Evolutionary conservation across 176 grass and related monocot species (phyloP), one percentile per base, ranked within the genome.

Genomic region (Oryza glumipatula): DNA sequence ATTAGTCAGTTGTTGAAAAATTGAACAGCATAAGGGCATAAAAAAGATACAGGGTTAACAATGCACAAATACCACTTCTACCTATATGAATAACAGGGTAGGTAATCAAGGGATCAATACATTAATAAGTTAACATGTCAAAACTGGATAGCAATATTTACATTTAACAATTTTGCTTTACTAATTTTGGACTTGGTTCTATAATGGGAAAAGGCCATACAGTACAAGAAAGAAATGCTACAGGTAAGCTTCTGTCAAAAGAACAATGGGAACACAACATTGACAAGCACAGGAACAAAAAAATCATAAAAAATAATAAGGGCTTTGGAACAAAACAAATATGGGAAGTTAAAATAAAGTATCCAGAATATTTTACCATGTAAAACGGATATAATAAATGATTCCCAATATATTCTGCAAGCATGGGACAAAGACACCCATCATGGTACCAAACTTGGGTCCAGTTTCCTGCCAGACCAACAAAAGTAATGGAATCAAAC

Each of bases 301-400:
- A 43, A 23, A 70, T 80, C 60, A 45, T 9, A 32, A 52, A n/a
- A 69, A 83, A 69, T 9, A 83, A 51, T 16, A 70, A 64, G n/a
- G n/a, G 23, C n/a, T 10, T 63, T 3, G 9, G 54, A 83, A 51
- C 21, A 60, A 74, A 79, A 23, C 3, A 7, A 32, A 73, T 38
- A 83, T 56, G 77, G 10, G 5, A 38, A 33, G 19, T 35, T n/a
- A 26, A 72, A 65, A 89, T 74, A 47, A 68, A 63, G 56, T 16
- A 15, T 10, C 79, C 22, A 44, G 10, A 84, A 63, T 82, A 86
- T 70, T 80, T 69, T 90, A 99, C 96, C 96, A 99, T 64, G 93
- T 90, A 88, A 99, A 99, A 87, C 96, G 93, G 84, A 99, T 99
- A 83, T 99, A 99, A 88, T 99, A 99, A 78, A 99, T 99, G 77